Base-by-base conservation (phyloP, 768 basidiomycete species). In the Hygrophorus pudorinus region DNA sequence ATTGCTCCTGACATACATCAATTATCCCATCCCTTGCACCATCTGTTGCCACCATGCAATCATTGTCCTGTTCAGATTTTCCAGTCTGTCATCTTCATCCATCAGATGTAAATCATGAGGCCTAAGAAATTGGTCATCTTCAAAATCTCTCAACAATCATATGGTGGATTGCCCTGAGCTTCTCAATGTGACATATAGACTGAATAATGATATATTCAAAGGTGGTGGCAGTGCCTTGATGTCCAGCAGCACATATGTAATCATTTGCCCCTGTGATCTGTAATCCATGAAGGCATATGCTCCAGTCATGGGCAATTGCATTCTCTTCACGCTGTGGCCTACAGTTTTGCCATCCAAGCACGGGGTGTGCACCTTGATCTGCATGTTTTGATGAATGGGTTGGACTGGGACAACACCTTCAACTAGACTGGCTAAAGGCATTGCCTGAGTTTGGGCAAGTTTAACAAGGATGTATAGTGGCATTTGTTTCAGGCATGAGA, bases 231-330 rank as follows among this genome's bases (percentile, higher is more conserved):
- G 47, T 2, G 44, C 61, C n/a, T n/a, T n/a, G 0, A 73, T 38
- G 43, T 71, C 65, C 2, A 70, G 58, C 0, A 68, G 48, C 0
- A 66, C 60, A 33, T 53, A 44, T 35, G 51, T 49, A 2, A 66
- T 49, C 0, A 66, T 70, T 44, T 68, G 66, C 0, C 69, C 70
- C 46, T 70, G 68, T 0, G 60, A 48, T 38, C 61, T 57, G 50
- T 66, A 70, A 46, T 70, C 67, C 0, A 66, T 70, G 49, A 70
- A 70, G 0, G 65, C 64, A 39, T 66, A 70, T 12, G 53, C 65
- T 0, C 55, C 42, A 0, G 60, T 65, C 1, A 72, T 42, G 0
- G 65, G 50, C 8, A 59, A 48, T 45, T 70, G 66, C 2, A 39
- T 12, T 5, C 62, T 37, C 5, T 12, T 49, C 0, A 65, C 52